Base-by-base conservation (phyloP, 371 early-diverging fungal genomes). In the Haplosporangium sp. region DNA sequence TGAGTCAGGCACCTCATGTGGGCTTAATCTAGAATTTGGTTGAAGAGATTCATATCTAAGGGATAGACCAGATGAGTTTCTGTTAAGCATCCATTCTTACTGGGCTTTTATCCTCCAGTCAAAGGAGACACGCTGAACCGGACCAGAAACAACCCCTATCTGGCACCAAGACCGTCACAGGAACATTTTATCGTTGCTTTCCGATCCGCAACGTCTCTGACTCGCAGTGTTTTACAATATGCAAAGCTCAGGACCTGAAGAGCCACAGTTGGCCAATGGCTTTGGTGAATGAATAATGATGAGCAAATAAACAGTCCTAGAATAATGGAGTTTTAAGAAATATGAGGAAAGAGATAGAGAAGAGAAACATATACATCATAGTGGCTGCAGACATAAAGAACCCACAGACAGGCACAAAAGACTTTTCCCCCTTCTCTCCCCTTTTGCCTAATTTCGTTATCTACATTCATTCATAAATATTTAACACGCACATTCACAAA, bases 171-270 rank as follows among this genome's bases (percentile, higher is more conserved):
- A 4, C 65, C 56, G 63, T 63, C 63, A 52, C 63, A 63, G 63
- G 63, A 63, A 62, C 62, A 62, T 27, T 15, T 20, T 27, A 8
- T 42, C 42, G 35, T 15, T 38, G 8, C 11, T 38, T 39, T 61
- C 20, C 4, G 63, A 38, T 20, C 15, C 44, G 10, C 55, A 19
- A 4, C 7, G 45, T 11, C 35, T 37, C 45, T 65, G 58, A 65
- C 53, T 65, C 57, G 66, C 5, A 45, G 2, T 2, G 66, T 65
- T 56, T 58, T 50, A 64, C 20, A 20, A 42, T 45, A 45, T 65
- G 66, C 47, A 57, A 44, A 57, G 57, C 66, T 44, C 47, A 57
- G 58, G 66, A 44, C 66, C 66, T 65, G 66, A 58, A 45, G 58
- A 42, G 10, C 34, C 15, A 39, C n/a, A 10, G 34, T 19, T 27